Evolutionary conservation across 2,329 filamentous ascomycete species (phyloP).

Genomic region (Incumbomyces delicatus): DNA sequence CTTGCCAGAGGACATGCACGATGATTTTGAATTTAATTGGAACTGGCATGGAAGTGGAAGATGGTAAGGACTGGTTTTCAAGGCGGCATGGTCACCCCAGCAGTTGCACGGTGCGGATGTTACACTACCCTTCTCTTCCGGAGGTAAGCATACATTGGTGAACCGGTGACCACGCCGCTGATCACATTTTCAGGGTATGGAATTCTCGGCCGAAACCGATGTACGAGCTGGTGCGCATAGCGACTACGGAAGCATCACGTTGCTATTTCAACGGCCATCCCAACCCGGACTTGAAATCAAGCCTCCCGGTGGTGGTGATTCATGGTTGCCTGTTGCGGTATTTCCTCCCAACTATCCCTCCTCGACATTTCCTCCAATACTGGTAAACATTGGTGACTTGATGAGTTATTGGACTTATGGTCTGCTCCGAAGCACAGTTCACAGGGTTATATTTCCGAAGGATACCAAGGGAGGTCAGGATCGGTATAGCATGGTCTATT

Average conservation of each 20-base stretch:
- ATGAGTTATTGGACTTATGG: conserved; percentile 85
- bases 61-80: conserved; percentile 20
- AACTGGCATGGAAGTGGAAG: conserved; percentile 56
- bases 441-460: conserved; percentile 67
- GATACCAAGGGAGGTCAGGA: conserved; percentile 35
- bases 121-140: conserved; percentile 59
- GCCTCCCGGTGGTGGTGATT: conserved; percentile 39
- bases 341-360: conserved; percentile 41
- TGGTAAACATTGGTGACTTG: conserved; percentile 62
- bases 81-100: conserved; percentile 47
- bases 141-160: conserved; percentile 7
- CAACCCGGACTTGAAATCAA: conserved; percentile 82
- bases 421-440: conserved; percentile 75
- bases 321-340: conserved; percentile 60
- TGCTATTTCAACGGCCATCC: conserved; percentile 73
- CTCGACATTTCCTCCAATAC: conserved; percentile 55
- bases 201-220: conserved; percentile 46
- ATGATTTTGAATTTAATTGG: conserved; percentile 69
- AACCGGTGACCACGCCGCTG: too few species aligned
- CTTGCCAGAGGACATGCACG: conserved; percentile 64
- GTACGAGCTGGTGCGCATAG: conserved; percentile 86
- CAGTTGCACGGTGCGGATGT: conserved; percentile 56
- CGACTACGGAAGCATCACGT: conserved; percentile 59
- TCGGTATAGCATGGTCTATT: conserved; percentile 52
- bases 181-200: conserved; percentile 20